Evolutionary conservation across 345 rosid genomes (phyloP), one percentile per base, ranked within the genome.

Genomic region (Linum trigynum): DNA sequence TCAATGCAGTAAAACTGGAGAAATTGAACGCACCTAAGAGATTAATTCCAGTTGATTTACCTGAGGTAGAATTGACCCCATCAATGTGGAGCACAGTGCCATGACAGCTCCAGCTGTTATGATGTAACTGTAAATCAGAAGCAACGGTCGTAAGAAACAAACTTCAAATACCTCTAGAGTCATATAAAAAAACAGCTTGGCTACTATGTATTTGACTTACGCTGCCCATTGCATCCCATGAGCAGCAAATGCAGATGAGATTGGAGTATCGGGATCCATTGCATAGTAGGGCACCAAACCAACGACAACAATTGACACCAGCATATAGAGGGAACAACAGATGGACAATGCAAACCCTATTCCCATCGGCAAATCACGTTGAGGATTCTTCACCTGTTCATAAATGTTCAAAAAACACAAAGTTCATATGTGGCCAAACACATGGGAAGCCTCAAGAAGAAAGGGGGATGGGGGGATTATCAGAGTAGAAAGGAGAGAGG

Each of bases 61-160:
- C 92, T 94, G 99, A 75, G 99, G 99, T 69, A 94, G 99, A 41
- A 94, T 62, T 7, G 97, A 80, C 63, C 99, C 99, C 99, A 94
- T 80, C 71, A 94, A 70, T 69, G 96, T 88, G 57, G 99, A 84
- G 77, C 96, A 90, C 56, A 94, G 97, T 45, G 99, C 99, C 82
- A 90, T 88, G 70, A 83, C 74, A 70, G 99, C 96, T 78, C 99
- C 99, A 72, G 78, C 71, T 51, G 96, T 87, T 71, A 94, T 80
- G 65, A 94, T 57, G 79, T 82, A 88, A 59, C 99, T 94, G 86
- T 53, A 84, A 48, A 66, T 32, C 39, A 12, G 9, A 8, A 41
- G 73, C 65, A 58, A 36, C 62, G 63, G 48, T 23, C 32, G 32
- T 23, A 23, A 40, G 63, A 68, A 53, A 63, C 57, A 55, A 32